Conservation (phyloP, 768 basidiomycete species). For the Leucosporidium scottii region DNA sequence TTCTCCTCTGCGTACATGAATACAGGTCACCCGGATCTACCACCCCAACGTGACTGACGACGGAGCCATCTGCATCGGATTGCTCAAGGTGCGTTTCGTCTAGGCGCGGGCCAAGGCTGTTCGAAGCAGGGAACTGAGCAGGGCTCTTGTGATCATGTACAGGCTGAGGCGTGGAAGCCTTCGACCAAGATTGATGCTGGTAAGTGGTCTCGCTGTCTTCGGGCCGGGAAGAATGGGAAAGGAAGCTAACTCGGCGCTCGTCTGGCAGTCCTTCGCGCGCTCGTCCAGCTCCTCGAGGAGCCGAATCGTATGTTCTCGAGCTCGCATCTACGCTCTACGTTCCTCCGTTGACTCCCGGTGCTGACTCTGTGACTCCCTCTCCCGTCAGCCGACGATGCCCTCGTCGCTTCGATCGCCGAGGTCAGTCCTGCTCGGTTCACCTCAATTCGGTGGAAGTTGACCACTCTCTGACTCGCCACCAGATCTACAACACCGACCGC, state of each 20-base stretch:
- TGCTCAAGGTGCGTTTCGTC: slow-evolving; percentile 20
- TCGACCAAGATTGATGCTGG: slow-evolving; percentile 34
- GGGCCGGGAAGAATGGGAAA: neutral
- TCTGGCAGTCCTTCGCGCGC: slow-evolving; percentile 27
- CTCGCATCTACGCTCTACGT: too few relatives aligned
- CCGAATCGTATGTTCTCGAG: slow-evolving; percentile 24
- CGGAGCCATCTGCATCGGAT: slow-evolving; percentile 33
- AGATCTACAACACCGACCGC: slow-evolving; percentile 26
- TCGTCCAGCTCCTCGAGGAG: slow-evolving; percentile 33
- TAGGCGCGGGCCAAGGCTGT: neutral
- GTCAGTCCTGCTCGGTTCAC: neutral
- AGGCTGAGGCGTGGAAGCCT: slow-evolving; percentile 36
- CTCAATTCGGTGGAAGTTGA: neutral
- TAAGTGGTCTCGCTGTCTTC: neutral
- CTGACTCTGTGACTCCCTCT: neutral
- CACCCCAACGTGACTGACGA: slow-evolving; percentile 35
- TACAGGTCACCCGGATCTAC: slow-evolving; percentile 32
- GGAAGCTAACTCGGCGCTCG: neutral
- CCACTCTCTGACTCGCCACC: neutral
- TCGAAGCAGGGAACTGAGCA: neutral
- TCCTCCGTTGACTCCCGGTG: too few relatives aligned
- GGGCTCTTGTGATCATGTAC: neutral
- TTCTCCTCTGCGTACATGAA: neutral
- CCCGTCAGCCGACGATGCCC: slow-evolving; percentile 29
- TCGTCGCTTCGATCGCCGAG: slow-evolving; percentile 35